Evolutionary conservation across 441 rosid genomes (phyloP), one percentile per base, ranked within the genome.

Genomic region (Eruca vesicaria): DNA sequence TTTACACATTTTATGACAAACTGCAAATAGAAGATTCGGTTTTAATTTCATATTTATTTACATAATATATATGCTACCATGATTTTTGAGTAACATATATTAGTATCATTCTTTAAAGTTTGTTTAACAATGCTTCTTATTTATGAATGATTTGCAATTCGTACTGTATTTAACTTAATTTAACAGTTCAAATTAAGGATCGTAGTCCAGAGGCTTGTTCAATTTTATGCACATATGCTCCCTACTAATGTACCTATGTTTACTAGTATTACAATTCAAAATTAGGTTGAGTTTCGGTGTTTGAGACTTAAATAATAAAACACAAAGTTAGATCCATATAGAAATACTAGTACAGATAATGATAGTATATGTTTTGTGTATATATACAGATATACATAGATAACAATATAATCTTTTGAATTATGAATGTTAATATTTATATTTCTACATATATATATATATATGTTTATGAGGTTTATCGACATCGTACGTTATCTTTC

Each of bases 401-500:
- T n/a, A 38, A 45, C 28, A 21, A 33, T 23, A 15, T 48, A 23
- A n/a, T n/a, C 19, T 7, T 50, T 66, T 20, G 72, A 60, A 33
- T 50, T 67, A 50, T n/a, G 45, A 28, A 61, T 50, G 73, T n/a
- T 35, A 50, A 19, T 21, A 32, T 26, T 38, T n/a, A n/a, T n/a
- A n/a, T n/a, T n/a, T n/a, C n/a, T n/a, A n/a, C n/a, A n/a, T n/a
- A 33, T 11, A 12, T 4, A 15, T 14, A 8, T 63, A 55, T 38
- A 60, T 16, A 45, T 23, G 36, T 58, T 3, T 57, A 60, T 11
- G 26, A 10, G 48, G 8, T 35, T 48, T 5, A 48, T 77, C 68
- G 80, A 77, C 72, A 71, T 71, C 57, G 63, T 59, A 66, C 71
- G 66, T 52, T 63, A 29, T 57, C 67, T 18, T 32, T 71, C 63